Percentiles rank a stretch among this genome's conserved stretches.
phyloP scores from a whole-genome alignment of 352 stramenopile species.

The Phytophthora multivora region DNA sequence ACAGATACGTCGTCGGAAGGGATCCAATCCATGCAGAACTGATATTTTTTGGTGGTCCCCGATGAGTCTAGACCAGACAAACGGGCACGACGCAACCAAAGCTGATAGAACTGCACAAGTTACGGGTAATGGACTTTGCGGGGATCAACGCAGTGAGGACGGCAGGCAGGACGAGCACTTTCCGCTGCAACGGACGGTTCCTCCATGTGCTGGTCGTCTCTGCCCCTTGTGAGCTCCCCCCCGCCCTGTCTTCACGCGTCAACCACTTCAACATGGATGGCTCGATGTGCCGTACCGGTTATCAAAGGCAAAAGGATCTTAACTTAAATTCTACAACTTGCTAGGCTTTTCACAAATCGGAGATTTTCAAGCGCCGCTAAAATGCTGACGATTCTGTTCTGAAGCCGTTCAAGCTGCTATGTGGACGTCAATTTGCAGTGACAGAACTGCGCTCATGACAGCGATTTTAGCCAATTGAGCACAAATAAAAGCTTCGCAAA shows the following conservation, averaged over 20 bases:
- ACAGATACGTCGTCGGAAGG: conserved; percentile 20
- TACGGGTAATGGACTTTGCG: too few relatives aligned
- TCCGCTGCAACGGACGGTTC: not conserved
- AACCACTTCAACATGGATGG: conserved; percentile 4
- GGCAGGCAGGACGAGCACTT: not conserved
- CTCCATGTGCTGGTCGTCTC: not conserved
- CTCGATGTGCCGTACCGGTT: not conserved
- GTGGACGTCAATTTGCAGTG: too few relatives aligned
- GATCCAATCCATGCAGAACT: conserved; percentile 9
- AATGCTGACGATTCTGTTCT: too few relatives aligned
- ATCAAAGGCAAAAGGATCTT: not conserved
- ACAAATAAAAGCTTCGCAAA: too few relatives aligned
- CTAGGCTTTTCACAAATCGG: not conserved
- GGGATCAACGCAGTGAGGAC: too few relatives aligned
- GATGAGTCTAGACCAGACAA: not conserved
- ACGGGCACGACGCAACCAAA: not conserved
- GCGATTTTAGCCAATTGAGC: too few relatives aligned
- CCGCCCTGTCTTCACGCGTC: conserved; percentile 10
- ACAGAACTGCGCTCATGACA: too few relatives aligned
- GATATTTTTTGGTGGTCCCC: conserved; percentile 28
- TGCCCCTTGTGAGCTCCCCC: not conserved
- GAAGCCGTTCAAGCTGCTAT: too few relatives aligned
- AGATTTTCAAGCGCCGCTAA: too few relatives aligned
- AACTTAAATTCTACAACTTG: not conserved
- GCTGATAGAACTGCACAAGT: not conserved